phyloP scores from a whole-genome alignment of 208 protist species.

The Acanthamoeba quina region DNA sequence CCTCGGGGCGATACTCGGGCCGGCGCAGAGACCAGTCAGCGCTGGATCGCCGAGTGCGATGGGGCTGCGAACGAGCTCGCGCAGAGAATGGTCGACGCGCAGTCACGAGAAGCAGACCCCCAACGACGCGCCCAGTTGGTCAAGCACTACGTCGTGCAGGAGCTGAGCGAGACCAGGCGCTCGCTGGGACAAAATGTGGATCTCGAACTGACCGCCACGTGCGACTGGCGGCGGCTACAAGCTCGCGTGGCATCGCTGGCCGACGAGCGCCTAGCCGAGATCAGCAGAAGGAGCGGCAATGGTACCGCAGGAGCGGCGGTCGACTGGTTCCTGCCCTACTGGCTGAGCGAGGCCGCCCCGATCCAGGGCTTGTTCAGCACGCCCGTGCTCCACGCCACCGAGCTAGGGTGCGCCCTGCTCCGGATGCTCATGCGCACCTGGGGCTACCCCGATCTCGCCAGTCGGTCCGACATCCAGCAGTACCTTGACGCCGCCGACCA shows the following conservation, averaged over 20 bases:
- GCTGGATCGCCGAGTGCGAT: background rate
- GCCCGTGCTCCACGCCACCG: background rate
- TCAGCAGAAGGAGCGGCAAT: background rate
- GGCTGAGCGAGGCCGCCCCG: conserved; percentile 3
- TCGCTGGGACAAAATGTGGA: background rate
- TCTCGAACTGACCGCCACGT: background rate
- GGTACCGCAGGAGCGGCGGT: background rate
- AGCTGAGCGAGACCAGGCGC: background rate
- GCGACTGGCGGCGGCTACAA: background rate
- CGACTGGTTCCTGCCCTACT: background rate
- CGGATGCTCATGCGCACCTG: background rate
- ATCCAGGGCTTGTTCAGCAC: background rate
- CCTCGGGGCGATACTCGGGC: background rate
- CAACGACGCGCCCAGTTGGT: background rate
- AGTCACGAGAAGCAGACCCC: background rate
- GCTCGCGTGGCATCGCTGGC: background rate
- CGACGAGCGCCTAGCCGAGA: background rate
- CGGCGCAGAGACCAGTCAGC: background rate
- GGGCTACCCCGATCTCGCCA: conserved; percentile 1
- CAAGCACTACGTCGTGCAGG: background rate
- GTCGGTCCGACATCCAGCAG: background rate
- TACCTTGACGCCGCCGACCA: background rate
- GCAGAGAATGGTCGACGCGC: too few relatives aligned
- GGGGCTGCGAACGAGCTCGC: too few relatives aligned
- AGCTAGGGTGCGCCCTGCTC: background rate